Evolutionary conservation across 2,329 filamentous ascomycete species (phyloP), one percentile per base, ranked within the genome.

Genomic region (Triangularia setosa): DNA sequence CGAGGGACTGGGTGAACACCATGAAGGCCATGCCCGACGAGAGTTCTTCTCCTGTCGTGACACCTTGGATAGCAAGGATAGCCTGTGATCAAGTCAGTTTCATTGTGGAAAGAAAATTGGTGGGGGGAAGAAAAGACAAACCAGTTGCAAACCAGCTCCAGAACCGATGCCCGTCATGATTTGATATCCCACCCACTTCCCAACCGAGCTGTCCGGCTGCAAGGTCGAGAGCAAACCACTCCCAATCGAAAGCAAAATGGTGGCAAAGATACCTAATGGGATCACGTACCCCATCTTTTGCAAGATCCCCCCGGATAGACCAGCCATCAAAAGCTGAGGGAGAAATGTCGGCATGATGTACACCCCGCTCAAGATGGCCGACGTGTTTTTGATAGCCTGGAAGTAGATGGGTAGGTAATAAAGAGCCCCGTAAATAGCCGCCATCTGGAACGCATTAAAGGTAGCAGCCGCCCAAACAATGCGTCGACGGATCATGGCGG

Each of bases 321-420:
- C 40, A 3, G 24, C 48, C 48, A 53, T 53, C 1, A 68, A 24
- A 1, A 73, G 60, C 35, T 72, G 67, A 27, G 63, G 64, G 33
- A 72, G 8, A n/a, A 73, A 71, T 7, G 56, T 66, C 1, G 77
- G 72, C 35, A 78, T 65, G 9, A 72, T 62, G 35, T 72, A 69
- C 11, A 76, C 68, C 21, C 77, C 77, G 60, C 75, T 76, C 62
- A 69, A 65, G 16, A 75, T 59, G 3, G 75, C 68, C 0, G 40
- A 62, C 18, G 58, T 68, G 1, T 68, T 69, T 33, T 64, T 68
- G 63, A 79, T 67, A 53, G 74, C 69, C 70, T 79, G 74, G 68
- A 79, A 77, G 69, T 74, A 78, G 40, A 77, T 69, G 1, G 76
- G 74, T 6, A 77, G 62, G 56, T 74, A 72, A 61, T 69, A 75